Conservation (phyloP, 2,329 filamentous ascomycete species). For the Diaporthe nobilis region DNA sequence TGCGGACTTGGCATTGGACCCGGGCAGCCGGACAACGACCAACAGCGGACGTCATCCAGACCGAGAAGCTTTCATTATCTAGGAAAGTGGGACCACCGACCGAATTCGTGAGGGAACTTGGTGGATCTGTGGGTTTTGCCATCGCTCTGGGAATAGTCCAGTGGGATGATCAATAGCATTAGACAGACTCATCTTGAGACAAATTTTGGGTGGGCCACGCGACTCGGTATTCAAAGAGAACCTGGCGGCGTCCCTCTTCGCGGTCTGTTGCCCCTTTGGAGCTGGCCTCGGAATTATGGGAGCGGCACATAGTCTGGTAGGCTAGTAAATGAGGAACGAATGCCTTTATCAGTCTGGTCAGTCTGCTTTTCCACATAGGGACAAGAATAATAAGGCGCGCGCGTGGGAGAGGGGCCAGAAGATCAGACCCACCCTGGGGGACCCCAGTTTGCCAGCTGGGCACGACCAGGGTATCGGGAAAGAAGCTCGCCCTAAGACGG, state of each 20-base stretch:
- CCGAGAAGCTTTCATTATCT: background rate
- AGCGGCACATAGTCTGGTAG: background rate
- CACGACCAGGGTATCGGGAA: constrained; percentile 34
- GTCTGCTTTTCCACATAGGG: background rate
- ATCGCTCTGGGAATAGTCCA: background rate
- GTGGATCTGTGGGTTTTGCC: constrained; percentile 10
- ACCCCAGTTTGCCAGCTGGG: constrained; percentile 8
- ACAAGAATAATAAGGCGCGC: background rate
- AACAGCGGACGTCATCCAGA: constrained; percentile 3
- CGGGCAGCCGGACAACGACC: constrained; percentile 19
- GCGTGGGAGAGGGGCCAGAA: constrained; percentile 2
- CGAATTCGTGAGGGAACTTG: background rate
- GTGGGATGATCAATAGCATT: constrained; percentile 1
- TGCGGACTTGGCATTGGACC: constrained; percentile 30
- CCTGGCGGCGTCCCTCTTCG: background rate
- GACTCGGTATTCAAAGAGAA: background rate
- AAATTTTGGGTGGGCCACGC: constrained; percentile 20
- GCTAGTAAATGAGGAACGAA: constrained; percentile 3
- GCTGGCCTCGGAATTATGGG: background rate
- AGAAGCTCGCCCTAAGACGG: constrained; percentile 35
- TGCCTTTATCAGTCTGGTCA: background rate
- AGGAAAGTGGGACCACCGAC: constrained; percentile 2
- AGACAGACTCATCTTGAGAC: background rate
- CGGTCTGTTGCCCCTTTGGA: background rate
- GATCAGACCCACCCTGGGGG: constrained; percentile 8